phyloP scores from a whole-genome alignment of 257 asterid genomes.

The Salvia rosmarinus region DNA sequence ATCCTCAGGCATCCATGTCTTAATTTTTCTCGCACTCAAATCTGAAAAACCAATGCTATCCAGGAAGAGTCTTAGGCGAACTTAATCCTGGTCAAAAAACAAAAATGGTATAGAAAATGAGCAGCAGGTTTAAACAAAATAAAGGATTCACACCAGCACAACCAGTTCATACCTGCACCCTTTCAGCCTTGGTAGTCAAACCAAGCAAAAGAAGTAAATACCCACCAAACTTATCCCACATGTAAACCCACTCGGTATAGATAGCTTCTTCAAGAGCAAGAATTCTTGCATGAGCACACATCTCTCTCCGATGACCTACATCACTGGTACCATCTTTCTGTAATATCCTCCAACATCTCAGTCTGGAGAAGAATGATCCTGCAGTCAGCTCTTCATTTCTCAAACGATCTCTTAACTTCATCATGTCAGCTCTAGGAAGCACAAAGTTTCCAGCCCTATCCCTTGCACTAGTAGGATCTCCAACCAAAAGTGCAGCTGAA shows the following conservation, averaged over 20 bases:
- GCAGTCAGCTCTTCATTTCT: slow-evolving; percentile 95
- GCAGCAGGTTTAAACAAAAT: slow-evolving; percentile 28
- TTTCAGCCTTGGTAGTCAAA: too few relatives aligned
- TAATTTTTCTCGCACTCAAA: slow-evolving; percentile 91
- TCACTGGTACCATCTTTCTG: too few relatives aligned
- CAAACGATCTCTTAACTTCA: slow-evolving; percentile 94
- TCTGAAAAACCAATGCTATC: slow-evolving; percentile 98
- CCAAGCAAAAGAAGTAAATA: too few relatives aligned
- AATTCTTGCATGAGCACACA: too few relatives aligned
- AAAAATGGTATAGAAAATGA: neutral
- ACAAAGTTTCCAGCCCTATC: slow-evolving; percentile 97
- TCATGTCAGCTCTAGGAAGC: slow-evolving; percentile 98
- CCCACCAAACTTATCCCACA: too few relatives aligned
- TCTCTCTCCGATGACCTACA: too few relatives aligned
- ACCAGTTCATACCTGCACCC: slow-evolving; percentile 74
- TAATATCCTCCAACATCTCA: slow-evolving; percentile 66
- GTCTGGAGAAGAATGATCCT: slow-evolving; percentile 71
- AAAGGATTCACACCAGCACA: slow-evolving; percentile 26
- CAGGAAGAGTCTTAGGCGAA: slow-evolving; percentile 89
- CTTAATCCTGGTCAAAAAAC: slow-evolving; percentile 78
- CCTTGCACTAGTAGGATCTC: too few relatives aligned
- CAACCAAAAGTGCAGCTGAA: slow-evolving; percentile 97
- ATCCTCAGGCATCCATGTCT: slow-evolving; percentile 99
- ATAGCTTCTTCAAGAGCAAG: too few relatives aligned
- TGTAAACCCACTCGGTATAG: too few relatives aligned